Evolutionary conservation across 164 flowering plant genomes (phyloP), one percentile per base, ranked within the genome.

Genomic region (Liriodendron chinense): DNA sequence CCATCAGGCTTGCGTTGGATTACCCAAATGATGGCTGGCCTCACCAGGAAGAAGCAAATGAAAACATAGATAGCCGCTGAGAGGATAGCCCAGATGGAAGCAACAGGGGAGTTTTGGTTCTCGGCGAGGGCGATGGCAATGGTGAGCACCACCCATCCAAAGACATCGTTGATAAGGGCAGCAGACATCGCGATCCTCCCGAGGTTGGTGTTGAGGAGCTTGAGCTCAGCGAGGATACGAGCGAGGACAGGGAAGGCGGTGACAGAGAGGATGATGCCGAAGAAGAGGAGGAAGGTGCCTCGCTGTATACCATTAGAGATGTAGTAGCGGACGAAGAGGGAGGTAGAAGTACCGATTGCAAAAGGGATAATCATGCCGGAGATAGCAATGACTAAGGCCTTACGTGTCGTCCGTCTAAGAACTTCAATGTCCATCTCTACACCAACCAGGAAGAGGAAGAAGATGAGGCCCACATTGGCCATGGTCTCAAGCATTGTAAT

Each of bases 1-100:
- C 82, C 85, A 25, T 80, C 83, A 7, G 83, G 82, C 10, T 83
- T 83, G 0, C 23, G 57, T 0, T 78, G 66, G 9, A 84, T 73
- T 53, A 81, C 70, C 88, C 89, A 82, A 18, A 24, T 13, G 9
- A 86, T 25, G 1, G 66, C 75, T 0, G 91, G 89, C 1, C 87
- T 76, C 13, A 88, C 67, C 21, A 70, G 28, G 28, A 77, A 74
- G 49, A 83, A 23, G 71, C 78, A 77, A 70, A 85, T 53, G 0
- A 70, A 53, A 6, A 83, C 78, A 23, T 81, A 85, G 10, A 68
- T 76, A 0, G 57, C 57, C 10, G 70, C 71, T 1, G 78, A 75
- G 28, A 80, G 65, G 0, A 84, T 13, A 2, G 80, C 83, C 79
- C 81, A 78, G 0, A 82, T 62, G 10, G 82, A 65, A 5, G 77